Percentiles rank a stretch among this genome's conserved stretches.
Evolutionary conservation across 108 stramenopile species (phyloP).

Genomic region (Discostella pseudostelligera): DNA sequence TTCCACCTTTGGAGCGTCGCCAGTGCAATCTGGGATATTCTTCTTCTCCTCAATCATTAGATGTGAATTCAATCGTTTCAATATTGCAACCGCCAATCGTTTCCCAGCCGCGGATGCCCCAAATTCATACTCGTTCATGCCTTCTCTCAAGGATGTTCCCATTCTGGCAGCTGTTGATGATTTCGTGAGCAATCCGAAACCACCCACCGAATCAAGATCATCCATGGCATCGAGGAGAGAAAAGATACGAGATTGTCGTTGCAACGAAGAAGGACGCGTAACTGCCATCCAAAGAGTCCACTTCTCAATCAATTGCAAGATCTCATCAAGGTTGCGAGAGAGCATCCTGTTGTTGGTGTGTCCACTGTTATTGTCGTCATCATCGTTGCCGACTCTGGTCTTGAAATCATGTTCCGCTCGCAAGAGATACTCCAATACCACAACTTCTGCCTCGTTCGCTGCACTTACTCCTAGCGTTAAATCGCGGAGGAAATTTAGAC

Average conservation of each 20-base stretch:
- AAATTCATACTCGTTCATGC: slow-evolving; percentile 38
- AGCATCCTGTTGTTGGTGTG: slow-evolving; percentile 1
- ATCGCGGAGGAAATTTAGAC: slow-evolving; percentile 44
- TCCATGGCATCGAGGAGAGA: slow-evolving; percentile 48
- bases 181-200: not conserved
- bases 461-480: slow-evolving; percentile 26
- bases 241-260: slow-evolving; percentile 40
- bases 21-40: slow-evolving; percentile 14
- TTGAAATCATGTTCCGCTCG: slow-evolving; percentile 27
- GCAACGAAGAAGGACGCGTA: slow-evolving; percentile 43
- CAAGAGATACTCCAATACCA: slow-evolving; percentile 44
- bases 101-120: slow-evolving; percentile 44
- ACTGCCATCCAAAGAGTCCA: slow-evolving; percentile 51
- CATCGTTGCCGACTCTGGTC: slow-evolving; percentile 10
- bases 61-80: slow-evolving; percentile 42
- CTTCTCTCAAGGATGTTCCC: slow-evolving; percentile 21
- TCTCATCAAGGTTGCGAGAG: slow-evolving; percentile 34
- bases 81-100: slow-evolving; percentile 42
- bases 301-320: slow-evolving; percentile 40
- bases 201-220: slow-evolving; percentile 28
- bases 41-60: slow-evolving; percentile 36
- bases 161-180: not conserved
- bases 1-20: slow-evolving; percentile 24
- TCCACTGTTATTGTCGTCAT: not conserved
- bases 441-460: slow-evolving; percentile 53